These are phyloP conservation scores for Mucor ambiguus DNA, from an alignment of 371 early-diverging fungal species.

Conservation along the genomic window DNA sequence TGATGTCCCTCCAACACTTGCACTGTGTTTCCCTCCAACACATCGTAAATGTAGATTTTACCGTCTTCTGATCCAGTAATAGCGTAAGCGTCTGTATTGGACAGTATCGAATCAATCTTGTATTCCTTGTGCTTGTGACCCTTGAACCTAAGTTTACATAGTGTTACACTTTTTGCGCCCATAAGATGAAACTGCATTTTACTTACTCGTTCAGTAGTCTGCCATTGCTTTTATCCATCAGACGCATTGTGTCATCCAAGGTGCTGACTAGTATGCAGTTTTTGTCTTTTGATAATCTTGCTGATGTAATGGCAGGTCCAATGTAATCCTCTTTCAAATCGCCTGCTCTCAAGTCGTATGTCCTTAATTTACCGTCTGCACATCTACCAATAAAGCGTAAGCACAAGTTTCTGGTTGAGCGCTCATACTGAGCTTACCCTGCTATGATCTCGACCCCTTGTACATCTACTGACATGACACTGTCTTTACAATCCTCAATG, in stretches of 20 bases:
- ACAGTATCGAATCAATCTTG: slow-evolving; percentile 69
- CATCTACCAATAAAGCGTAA: slow-evolving; percentile 46
- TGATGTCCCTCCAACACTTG: slow-evolving; percentile 31
- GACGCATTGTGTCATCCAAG: slow-evolving; percentile 74
- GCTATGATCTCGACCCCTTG: slow-evolving; percentile 74
- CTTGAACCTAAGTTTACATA: slow-evolving; percentile 58
- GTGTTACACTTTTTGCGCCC: not conserved
- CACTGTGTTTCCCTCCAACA: slow-evolving; percentile 60
- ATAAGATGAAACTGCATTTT: not conserved
- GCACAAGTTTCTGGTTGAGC: not conserved
- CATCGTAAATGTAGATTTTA: slow-evolving; percentile 83
- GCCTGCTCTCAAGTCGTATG: slow-evolving; percentile 86
- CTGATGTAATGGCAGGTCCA: slow-evolving; percentile 82
- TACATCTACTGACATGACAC: slow-evolving; percentile 78
- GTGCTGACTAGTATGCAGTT: slow-evolving; percentile 79
- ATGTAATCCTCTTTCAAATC: slow-evolving; percentile 69
- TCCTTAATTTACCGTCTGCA: slow-evolving; percentile 82
- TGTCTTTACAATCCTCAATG: slow-evolving; percentile 88
- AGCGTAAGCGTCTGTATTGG: slow-evolving; percentile 74
- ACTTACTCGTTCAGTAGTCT: slow-evolving; percentile 73
- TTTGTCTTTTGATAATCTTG: slow-evolving; percentile 69
- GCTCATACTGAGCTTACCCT: slow-evolving; percentile 46
- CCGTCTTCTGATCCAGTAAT: slow-evolving; percentile 94
- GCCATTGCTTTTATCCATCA: slow-evolving; percentile 85
- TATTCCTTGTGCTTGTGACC: slow-evolving; percentile 85